Conservation (phyloP, 371 early-diverging fungal genomes). For the Syncephalastrum racemosum region DNA sequence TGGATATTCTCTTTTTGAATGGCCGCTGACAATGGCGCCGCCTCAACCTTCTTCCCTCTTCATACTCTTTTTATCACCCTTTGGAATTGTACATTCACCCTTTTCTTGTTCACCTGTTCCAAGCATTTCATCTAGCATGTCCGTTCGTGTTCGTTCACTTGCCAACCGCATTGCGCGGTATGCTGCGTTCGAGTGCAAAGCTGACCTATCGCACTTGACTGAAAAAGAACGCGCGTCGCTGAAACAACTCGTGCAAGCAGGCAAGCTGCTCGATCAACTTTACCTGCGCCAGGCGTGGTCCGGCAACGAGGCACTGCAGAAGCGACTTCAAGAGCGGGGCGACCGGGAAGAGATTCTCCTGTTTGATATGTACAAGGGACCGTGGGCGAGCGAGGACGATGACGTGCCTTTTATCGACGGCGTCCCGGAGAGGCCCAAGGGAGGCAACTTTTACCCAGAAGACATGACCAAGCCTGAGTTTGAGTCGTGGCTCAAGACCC, state of each 20-base stretch:
- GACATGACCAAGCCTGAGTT: slow-evolving; percentile 75
- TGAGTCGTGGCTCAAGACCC: slow-evolving; percentile 52
- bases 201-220: slow-evolving; percentile 61
- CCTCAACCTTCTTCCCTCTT: no score
- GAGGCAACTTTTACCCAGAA: slow-evolving; percentile 77
- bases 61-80: no score
- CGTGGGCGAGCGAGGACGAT: slow-evolving; percentile 62
- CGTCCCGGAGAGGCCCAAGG: slow-evolving; percentile 61
- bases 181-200: slow-evolving; percentile 55
- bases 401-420: slow-evolving; percentile 62
- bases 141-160: slow-evolving; percentile 27
- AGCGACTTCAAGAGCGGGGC: slow-evolving; percentile 43
- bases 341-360: slow-evolving; percentile 43
- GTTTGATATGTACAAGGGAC: slow-evolving; percentile 73
- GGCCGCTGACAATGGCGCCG: no score
- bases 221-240: slow-evolving; percentile 64
- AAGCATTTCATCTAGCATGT: slow-evolving; percentile 16
- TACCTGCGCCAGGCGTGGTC: slow-evolving; percentile 77
- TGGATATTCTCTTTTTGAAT: no score
- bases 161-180: slow-evolving; percentile 46
- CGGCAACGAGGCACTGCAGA: slow-evolving; percentile 59
- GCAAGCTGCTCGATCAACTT: slow-evolving; percentile 60
- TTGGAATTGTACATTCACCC: neutral
- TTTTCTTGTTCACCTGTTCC: slow-evolving; percentile 1
- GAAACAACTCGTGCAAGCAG: slow-evolving; percentile 65